Evolutionary conservation across 169 alveolate species (phyloP).

Genomic region (Plasmodium ovale): DNA sequence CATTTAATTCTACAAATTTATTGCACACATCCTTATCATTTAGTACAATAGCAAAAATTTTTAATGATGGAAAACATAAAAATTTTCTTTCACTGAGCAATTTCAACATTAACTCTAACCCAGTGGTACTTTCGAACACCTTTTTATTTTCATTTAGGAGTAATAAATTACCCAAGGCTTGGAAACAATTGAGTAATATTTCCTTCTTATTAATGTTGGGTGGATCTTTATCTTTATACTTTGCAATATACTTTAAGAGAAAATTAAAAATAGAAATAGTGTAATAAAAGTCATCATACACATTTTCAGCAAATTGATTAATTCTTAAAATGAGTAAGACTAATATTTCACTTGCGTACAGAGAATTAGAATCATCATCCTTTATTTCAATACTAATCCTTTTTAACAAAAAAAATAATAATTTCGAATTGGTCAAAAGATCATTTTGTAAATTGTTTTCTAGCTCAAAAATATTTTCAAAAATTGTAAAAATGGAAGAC

Average conservation of each 20-base stretch:
- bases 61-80: slow-evolving; percentile 66
- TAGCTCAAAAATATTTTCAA: slow-evolving; percentile 69
- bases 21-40: slow-evolving; percentile 53
- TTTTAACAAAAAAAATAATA: slow-evolving; percentile 72
- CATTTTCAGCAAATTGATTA: slow-evolving; percentile 69
- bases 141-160: slow-evolving; percentile 47
- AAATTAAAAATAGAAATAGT: slow-evolving; percentile 65
- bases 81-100: slow-evolving; percentile 74
- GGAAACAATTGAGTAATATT: slow-evolving; percentile 62
- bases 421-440: slow-evolving; percentile 58
- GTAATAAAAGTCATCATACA: slow-evolving; percentile 68
- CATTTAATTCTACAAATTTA: slow-evolving; percentile 56
- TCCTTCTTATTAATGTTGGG: slow-evolving; percentile 60
- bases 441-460: slow-evolving; percentile 71
- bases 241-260: slow-evolving; percentile 56
- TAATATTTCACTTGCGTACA: slow-evolving; percentile 73
- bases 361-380: slow-evolving; percentile 49
- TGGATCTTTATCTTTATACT: slow-evolving; percentile 67
- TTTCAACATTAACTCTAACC: slow-evolving; percentile 69
- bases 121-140: slow-evolving; percentile 46
- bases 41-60: slow-evolving; percentile 60
- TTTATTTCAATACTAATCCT: slow-evolving; percentile 56
- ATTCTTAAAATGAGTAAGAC: slow-evolving; percentile 67
- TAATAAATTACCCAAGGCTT: slow-evolving; percentile 68
- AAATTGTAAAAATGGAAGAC: slow-evolving; percentile 62